Evolutionary conservation across 495 filamentous ascomycete genomes (phyloP).

Genomic region (Aspergillus leporis): DNA sequence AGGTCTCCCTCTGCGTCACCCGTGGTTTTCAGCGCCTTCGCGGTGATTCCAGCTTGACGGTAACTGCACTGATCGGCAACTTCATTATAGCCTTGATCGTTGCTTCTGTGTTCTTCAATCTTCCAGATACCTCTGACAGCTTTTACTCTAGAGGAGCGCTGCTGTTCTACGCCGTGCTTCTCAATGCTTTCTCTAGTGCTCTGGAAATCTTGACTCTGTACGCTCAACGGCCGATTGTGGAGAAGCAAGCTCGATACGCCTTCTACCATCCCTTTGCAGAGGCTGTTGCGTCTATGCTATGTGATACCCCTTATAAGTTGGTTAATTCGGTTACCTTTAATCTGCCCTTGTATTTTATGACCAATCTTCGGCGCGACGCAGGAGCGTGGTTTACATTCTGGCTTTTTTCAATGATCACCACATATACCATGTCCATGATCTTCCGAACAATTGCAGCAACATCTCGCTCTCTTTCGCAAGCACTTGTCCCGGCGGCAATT

Average conservation of each 20-base stretch:
- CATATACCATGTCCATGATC: slow-evolving; percentile 60
- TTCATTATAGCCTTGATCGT: slow-evolving; percentile 73
- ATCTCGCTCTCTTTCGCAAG: slow-evolving; percentile 64
- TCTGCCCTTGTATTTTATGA: slow-evolving; percentile 54
- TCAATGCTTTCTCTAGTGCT: slow-evolving; percentile 77
- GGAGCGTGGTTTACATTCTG: slow-evolving; percentile 60
- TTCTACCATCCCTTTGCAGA: slow-evolving; percentile 61
- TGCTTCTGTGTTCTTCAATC: slow-evolving; percentile 77
- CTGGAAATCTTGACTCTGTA: slow-evolving; percentile 64
- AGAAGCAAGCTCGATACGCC: slow-evolving; percentile 59
- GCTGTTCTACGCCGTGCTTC: slow-evolving; percentile 79
- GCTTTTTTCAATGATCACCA: slow-evolving; percentile 51
- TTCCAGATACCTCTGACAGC: slow-evolving; percentile 56
- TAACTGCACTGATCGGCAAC: slow-evolving; percentile 69
- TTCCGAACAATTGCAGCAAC: slow-evolving; percentile 76
- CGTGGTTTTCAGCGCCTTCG: slow-evolving; percentile 52
- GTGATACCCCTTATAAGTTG: slow-evolving; percentile 55
- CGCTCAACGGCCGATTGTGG: slow-evolving; percentile 57
- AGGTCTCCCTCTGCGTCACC: slow-evolving; percentile 48
- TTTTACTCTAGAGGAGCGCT: slow-evolving; percentile 76
- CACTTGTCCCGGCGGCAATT: slow-evolving; percentile 34
- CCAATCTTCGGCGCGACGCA: slow-evolving; percentile 44
- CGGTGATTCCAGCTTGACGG: slow-evolving; percentile 74
- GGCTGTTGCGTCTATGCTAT: slow-evolving; percentile 52
- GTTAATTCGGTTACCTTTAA: slow-evolving; percentile 46